phyloP scores from a whole-genome alignment of 2,329 filamentous ascomycete species.

The Rugonectria rugulosa region DNA sequence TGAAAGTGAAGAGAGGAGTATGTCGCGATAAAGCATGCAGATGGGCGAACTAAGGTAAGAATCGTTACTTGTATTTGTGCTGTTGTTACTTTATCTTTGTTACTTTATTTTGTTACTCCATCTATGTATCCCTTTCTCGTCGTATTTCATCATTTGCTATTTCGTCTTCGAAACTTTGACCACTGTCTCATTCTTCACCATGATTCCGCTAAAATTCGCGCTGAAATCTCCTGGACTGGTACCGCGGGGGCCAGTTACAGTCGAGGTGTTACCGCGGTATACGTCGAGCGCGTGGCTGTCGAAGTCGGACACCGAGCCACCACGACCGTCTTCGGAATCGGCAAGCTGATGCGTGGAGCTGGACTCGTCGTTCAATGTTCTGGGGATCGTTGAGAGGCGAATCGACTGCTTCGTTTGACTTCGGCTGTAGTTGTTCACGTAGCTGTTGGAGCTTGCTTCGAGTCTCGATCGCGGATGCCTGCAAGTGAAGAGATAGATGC shows the following conservation, averaged over 20 bases:
- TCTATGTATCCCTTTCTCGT: too few species aligned
- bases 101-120: too few species aligned
- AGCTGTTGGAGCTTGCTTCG: slow-evolving; percentile 27
- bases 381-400: slow-evolving; percentile 24
- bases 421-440: slow-evolving; percentile 24
- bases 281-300: slow-evolving; percentile 32
- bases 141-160: too few species aligned
- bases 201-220: slow-evolving; percentile 23
- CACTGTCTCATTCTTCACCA: slow-evolving; percentile 36
- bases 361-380: slow-evolving; percentile 27
- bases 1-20: too few species aligned
- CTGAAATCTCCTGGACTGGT: background rate
- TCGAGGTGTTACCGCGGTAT: slow-evolving; percentile 21
- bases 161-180: too few species aligned
- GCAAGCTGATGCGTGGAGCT: slow-evolving; percentile 36
- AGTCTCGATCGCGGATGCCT: slow-evolving; percentile 20
- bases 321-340: slow-evolving; percentile 6
- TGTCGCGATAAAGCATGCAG: too few species aligned
- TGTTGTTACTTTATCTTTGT: too few species aligned
- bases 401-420: slow-evolving; percentile 34
- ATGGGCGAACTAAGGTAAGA: too few species aligned
- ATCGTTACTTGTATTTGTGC: too few species aligned
- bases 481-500: slow-evolving; percentile 30
- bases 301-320: slow-evolving; percentile 25
- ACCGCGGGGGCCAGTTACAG: slow-evolving; percentile 20